Percentiles rank a stretch among this genome's conserved stretches.
Conservation (phyloP, 2,329 filamentous ascomycete species). For the Aspergillus tubingensis region DNA sequence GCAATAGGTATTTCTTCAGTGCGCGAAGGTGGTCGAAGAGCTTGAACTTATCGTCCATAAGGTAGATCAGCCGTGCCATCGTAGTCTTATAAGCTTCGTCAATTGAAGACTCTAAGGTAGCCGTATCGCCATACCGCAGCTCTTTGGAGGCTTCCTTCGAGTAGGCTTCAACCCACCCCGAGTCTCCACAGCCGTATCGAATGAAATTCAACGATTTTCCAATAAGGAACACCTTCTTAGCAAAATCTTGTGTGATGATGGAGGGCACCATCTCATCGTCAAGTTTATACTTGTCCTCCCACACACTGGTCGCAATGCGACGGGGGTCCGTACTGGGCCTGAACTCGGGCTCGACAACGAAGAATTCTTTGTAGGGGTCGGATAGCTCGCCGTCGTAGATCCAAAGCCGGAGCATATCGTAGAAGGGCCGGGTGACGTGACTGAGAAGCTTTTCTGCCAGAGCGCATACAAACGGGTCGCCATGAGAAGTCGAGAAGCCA, state of each 20-base stretch:
- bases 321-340: constrained; percentile 53
- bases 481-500: constrained; percentile 87
- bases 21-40: constrained; percentile 89
- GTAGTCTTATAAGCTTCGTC: constrained; percentile 97
- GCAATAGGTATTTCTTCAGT: constrained; percentile 88
- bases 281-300: constrained; percentile 96
- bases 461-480: constrained; percentile 88
- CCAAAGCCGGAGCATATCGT: constrained; percentile 93
- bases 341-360: constrained; percentile 77
- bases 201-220: constrained; percentile 99
- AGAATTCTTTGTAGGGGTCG: constrained; percentile 95
- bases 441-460: constrained; percentile 88
- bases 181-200: constrained; percentile 89
- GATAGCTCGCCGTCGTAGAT: constrained; percentile 97
- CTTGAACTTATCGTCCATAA: constrained; percentile 95
- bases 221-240: constrained; percentile 94
- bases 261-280: constrained; percentile 84
- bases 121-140: constrained; percentile 88
- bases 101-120: constrained; percentile 86
- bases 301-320: constrained; percentile 76
- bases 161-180: constrained; percentile 92
- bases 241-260: constrained; percentile 91
- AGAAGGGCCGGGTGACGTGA: constrained; percentile 91
- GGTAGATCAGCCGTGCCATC: constrained; percentile 88
- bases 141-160: constrained; percentile 91